Base-by-base conservation (phyloP, 331 rosid genomes). In the Rhamnella rubrinervis region DNA sequence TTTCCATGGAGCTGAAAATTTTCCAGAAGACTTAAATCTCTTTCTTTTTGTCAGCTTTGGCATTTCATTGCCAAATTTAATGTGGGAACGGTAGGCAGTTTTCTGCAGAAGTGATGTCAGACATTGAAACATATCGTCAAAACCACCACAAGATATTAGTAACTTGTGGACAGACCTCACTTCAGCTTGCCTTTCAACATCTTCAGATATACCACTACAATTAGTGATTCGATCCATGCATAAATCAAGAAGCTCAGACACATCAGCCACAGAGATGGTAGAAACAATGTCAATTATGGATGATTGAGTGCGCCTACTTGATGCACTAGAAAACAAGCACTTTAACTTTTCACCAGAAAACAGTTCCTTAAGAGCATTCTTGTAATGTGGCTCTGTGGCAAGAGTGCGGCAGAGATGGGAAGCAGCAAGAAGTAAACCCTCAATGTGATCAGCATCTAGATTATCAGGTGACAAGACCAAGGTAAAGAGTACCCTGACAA, bases 141-240 rank as follows among this genome's bases (percentile, higher is more conserved):
- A 71, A 64, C 75, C 77, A 59, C 88, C 96, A 71, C 84, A 83
- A 21, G 95, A 86, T 67, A 80, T 82, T 77, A 93, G 80, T 73
- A 91, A 71, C 76, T 78, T 85, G 79, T 93, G 97, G 15, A 91
- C 95, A 75, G 97, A 87, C 77, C 92, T 93, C 72, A 85, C 79
- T 91, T 88, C 87, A 77, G 80, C 85, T 81, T 93, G 96, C 62
- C 71, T 71, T 78, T 85, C 91, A 62, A 78, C 81, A 78, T 88
- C 84, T 55, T 77, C 87, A 6, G 92, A 78, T 61, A 88, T 85
- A 83, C 97, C 96, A 75, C 71, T 76, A 80, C 98, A 88, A 77
- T 75, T 80, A 31, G 84, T 88, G 74, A 93, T 77, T 26, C 78
- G 60, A 57, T 37, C 44, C 89, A 85, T 83, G 75, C 95, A 85